Conservation (phyloP, 2,329 filamentous ascomycete species). For the Colletotrichum scovillei region DNA sequence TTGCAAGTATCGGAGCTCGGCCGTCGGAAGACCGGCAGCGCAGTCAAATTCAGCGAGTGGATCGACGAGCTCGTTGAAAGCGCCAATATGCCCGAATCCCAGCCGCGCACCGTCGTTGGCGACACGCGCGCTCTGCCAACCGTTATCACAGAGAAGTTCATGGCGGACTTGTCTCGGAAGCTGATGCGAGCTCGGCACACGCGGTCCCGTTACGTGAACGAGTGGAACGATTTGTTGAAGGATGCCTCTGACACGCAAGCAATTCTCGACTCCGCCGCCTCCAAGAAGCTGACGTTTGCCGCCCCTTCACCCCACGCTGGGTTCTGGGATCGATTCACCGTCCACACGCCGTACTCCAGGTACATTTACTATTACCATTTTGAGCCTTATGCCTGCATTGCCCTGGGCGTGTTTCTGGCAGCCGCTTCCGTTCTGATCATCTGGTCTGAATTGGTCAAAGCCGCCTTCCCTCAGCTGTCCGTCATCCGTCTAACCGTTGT, state of each 20-base stretch:
- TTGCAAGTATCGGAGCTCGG: conserved; percentile 82
- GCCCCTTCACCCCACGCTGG: conserved; percentile 65
- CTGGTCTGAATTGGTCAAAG: conserved; percentile 93
- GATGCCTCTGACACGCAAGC: conserved; percentile 81
- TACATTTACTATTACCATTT: conserved; percentile 82
- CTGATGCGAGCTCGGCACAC: conserved; percentile 86
- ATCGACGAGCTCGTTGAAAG: conserved; percentile 92
- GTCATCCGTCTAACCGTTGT: conserved; percentile 74
- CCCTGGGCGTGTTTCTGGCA: conserved; percentile 74
- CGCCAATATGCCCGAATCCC: conserved; percentile 74
- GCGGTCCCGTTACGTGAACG: conserved; percentile 82
- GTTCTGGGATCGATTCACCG: conserved; percentile 63
- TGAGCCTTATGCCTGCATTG: conserved; percentile 74
- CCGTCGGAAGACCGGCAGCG: conserved; percentile 82
- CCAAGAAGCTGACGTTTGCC: conserved; percentile 83
- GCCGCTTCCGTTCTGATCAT: conserved; percentile 85
- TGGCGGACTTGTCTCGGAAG: conserved; percentile 88
- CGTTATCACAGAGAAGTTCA: conserved; percentile 91
- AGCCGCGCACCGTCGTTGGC: conserved; percentile 55
- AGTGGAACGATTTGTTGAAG: conserved; percentile 85
- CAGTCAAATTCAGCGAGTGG: conserved; percentile 86
- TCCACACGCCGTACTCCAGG: conserved; percentile 84
- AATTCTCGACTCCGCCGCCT: conserved; percentile 85
- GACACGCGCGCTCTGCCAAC: conserved; percentile 70
- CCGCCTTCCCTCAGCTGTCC: conserved; percentile 81